These are phyloP conservation scores for Rubia occidens DNA, from an alignment of 305 asterid genomes.

Conservation along the genomic window DNA sequence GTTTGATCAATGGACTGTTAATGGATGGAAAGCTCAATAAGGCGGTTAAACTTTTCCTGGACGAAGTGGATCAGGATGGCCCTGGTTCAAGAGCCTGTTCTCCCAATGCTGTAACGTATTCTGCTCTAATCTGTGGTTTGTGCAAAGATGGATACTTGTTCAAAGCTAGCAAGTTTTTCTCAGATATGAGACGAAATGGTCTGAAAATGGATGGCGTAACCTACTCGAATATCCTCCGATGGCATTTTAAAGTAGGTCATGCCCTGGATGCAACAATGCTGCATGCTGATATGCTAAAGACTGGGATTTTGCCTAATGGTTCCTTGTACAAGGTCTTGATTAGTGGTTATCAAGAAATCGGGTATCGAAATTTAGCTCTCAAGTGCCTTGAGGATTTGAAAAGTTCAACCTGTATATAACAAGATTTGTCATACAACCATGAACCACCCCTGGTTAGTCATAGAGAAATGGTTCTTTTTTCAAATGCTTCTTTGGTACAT, in stretches of 20 bases:
- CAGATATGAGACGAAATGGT: slow-evolving; percentile 47
- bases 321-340: slow-evolving; percentile 26
- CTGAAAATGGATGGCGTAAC: slow-evolving; percentile 32
- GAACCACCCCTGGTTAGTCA: not conserved
- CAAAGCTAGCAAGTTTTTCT: slow-evolving; percentile 58
- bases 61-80: slow-evolving; percentile 8
- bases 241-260: slow-evolving; percentile 38
- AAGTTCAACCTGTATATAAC: slow-evolving; percentile 11
- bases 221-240: slow-evolving; percentile 35
- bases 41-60: slow-evolving; percentile 47
- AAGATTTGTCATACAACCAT: not conserved
- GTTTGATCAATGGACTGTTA: slow-evolving; percentile 55
- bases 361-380: slow-evolving; percentile 36
- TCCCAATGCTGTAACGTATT: slow-evolving; percentile 32
- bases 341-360: slow-evolving; percentile 39
- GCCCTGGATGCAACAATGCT: slow-evolving; percentile 47
- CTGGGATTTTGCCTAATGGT: slow-evolving; percentile 35
- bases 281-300: slow-evolving; percentile 71
- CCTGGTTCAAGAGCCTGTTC: slow-evolving; percentile 7
- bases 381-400: slow-evolving; percentile 29
- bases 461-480: not conserved
- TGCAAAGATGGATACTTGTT: slow-evolving; percentile 45
- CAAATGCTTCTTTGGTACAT: not conserved
- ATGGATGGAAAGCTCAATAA: slow-evolving; percentile 52
- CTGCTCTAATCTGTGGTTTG: slow-evolving; percentile 49